Evolutionary conservation across 331 rosid species (phyloP), one percentile per base, ranked within the genome.

Genomic region (Malus hybrid): DNA sequence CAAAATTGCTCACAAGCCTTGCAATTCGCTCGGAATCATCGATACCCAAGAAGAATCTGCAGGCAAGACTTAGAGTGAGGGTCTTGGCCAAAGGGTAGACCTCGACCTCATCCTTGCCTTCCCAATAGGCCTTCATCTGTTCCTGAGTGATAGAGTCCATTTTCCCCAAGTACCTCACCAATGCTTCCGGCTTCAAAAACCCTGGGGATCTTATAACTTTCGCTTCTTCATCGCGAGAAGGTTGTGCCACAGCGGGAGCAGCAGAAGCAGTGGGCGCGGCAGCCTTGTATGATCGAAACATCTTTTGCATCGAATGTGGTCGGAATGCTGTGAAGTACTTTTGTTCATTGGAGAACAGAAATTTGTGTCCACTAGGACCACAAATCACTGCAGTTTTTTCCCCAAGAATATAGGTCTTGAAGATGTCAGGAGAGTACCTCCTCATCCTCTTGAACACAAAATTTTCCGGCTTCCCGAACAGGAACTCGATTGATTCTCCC

Each of bases 321-420:
- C 84, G 82, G 39, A 83, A 83, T 4, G 84, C 82, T 2, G 87
- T 83, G 84, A 83, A 83, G 75, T 76, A 74, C 39, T 80, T 83
- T 29, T 80, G 84, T 20, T 83, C 87, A 56, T 83, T 83, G 3
- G 71, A 76, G 77, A 80, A 83, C 20, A 83, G 74, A 56, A 83
- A 83, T 28, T 83, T 83, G 87, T 83, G 87, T n/a, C 87, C 87
- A 15, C 20, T 64, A 1, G 84, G 84, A 4, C 87, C 87, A 16
- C 87, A 83, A 4, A 83, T 76, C 9, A 80, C 87, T 3, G 64
- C 87, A 1, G 84, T 83, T 65, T 83, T 74, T 52, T 83, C 87
- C 1, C 87, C 84, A 7, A 83, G 84, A 52, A 83, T 83, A 6
- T 76, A 80, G 29, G 87, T 83, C 74, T 76, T 83, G 87, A 83